phyloP scores from a whole-genome alignment of 2,329 filamentous ascomycete genomes.

The Aureobasidium sp. region DNA sequence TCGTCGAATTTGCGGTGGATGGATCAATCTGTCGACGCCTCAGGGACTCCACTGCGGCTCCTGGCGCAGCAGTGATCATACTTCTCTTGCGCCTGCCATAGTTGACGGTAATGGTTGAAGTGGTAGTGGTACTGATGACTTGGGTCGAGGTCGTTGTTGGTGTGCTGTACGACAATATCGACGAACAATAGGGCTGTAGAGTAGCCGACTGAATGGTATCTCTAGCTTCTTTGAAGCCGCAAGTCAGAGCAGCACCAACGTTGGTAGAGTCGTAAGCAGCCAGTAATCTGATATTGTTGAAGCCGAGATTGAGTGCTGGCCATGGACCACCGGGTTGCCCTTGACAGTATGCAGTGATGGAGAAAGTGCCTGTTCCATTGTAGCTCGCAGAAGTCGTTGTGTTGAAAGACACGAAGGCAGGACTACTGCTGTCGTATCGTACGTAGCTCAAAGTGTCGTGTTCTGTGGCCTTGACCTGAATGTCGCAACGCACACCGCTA shows the following conservation, averaged over 20 bases:
- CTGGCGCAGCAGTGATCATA: not conserved
- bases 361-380: conserved; percentile 12
- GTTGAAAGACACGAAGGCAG: conserved; percentile 4
- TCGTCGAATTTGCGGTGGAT: not conserved
- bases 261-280: conserved; percentile 1
- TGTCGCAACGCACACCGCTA: conserved; percentile 5
- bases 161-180: not conserved
- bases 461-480: conserved; percentile 8
- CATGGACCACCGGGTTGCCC: conserved; percentile 5
- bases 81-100: not conserved
- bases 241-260: not conserved
- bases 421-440: conserved; percentile 7
- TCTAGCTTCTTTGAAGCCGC: conserved; percentile 4
- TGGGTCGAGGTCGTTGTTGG: conserved; percentile 1
- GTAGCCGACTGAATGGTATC: not conserved
- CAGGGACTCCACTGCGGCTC: not conserved
- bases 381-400: not conserved
- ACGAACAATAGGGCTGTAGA: conserved; percentile 11
- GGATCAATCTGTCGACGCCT: not conserved
- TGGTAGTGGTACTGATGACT: conserved; percentile 1
- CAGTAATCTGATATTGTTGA: conserved; percentile 12
- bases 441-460: conserved; percentile 11
- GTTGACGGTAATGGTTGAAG: conserved; percentile 3
- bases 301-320: conserved; percentile 4
- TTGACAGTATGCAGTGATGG: conserved; percentile 7